Base-by-base conservation (phyloP, 768 basidiomycete genomes). In the Strobilomyces dryophilus region DNA sequence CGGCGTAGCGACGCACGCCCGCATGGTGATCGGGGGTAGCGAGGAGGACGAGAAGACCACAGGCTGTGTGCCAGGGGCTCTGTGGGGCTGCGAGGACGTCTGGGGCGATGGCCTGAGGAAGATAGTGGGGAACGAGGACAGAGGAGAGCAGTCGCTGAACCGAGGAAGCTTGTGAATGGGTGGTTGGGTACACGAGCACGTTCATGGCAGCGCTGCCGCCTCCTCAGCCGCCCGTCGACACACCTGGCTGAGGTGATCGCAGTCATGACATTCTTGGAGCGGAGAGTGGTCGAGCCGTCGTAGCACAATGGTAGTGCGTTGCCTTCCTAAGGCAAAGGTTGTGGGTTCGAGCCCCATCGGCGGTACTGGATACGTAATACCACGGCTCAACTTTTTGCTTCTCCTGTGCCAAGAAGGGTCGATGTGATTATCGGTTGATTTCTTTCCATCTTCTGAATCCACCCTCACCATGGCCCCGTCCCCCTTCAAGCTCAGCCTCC, bases 1-100 rank as follows among this genome's bases (percentile, higher is more conserved):
- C 74, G 8, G 88, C 79, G 57, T 81, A 95, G 4, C 73, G 73
- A 47, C 73, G 74, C 45, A 94, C 81, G 2, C 76, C 66, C 10
- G 72, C 48, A 21, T 73, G 69, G 47, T 68, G 62, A 58, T 74
- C 65, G 9, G 68, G 78, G 18, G 45, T 79, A 79, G 51, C 83
- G 77, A n/a, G 89, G 83, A 95, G 72, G 46, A 94, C 86, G 17
- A 98, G 79, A 2, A 95, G 74, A 3, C 86, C 85, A 64, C 92
- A 95, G 10, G 79, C 77, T 7, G 73, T 63, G 35, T 80, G 67
- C 95, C 94, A 98, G 18, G 94, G 93, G 42, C 86, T 83, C 1
- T 78, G 73, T 10, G 75, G 85, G 0, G 76, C 72, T 1, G 75
- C 70, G 6, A 98, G 71, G 2, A 79, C 66, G 37, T 79, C 71